Percentiles rank a stretch among this genome's conserved stretches.
These are phyloP conservation scores for Arthrinium puccinioides DNA, from an alignment of 2,329 filamentous ascomycete genomes.

Conservation along the genomic window DNA sequence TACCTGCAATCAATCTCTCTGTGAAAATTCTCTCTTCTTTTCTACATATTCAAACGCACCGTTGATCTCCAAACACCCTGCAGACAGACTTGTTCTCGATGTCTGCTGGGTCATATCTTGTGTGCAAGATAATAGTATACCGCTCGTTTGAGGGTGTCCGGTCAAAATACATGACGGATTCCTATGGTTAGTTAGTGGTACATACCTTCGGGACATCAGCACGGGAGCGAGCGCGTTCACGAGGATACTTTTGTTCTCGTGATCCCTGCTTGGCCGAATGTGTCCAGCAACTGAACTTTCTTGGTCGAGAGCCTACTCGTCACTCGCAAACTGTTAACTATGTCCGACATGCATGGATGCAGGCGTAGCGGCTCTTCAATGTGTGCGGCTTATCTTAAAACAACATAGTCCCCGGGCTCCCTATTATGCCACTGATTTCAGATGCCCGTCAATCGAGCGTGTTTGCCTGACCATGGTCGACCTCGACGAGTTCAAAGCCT, in stretches of 20 bases:
- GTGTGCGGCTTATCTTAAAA: too few relatives aligned
- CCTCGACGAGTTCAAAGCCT: not conserved
- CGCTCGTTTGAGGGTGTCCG: conserved; percentile 28
- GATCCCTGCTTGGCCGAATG: too few relatives aligned
- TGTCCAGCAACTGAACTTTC: too few relatives aligned
- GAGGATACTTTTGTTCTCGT: not conserved
- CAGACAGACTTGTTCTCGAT: conserved; percentile 14
- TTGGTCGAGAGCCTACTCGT: too few relatives aligned
- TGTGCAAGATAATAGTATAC: conserved; percentile 24
- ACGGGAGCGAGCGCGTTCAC: too few relatives aligned
- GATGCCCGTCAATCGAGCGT: conserved; percentile 1
- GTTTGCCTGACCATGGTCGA: conserved; percentile 2
- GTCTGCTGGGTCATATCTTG: conserved; percentile 20
- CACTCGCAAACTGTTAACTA: too few relatives aligned
- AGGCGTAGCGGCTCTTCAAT: too few relatives aligned
- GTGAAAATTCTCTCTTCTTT: conserved; percentile 2
- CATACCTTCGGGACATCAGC: too few relatives aligned
- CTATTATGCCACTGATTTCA: too few relatives aligned
- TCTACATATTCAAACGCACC: conserved; percentile 26
- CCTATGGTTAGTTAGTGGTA: conserved; percentile 27
- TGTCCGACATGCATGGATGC: too few relatives aligned
- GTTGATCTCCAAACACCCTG: conserved; percentile 18
- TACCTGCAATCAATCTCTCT: too few relatives aligned
- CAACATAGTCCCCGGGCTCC: too few relatives aligned
- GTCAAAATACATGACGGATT: conserved; percentile 20